Conservation (phyloP, 345 rosid genomes). For the Litchi chinensis region DNA sequence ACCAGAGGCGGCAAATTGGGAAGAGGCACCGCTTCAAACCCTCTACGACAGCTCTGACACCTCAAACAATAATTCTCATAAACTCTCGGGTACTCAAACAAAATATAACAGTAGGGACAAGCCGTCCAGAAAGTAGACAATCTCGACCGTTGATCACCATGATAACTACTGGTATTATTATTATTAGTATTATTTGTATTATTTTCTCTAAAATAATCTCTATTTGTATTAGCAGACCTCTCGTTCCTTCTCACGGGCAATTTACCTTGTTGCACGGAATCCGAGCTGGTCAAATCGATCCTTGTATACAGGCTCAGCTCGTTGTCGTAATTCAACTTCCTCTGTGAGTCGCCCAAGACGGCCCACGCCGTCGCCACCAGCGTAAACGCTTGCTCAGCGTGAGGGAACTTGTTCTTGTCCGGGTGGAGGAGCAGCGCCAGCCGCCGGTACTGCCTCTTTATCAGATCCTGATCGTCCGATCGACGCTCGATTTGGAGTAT, state of each 20-base stretch:
- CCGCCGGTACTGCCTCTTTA: slow-evolving; percentile 81
- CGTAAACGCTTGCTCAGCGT: slow-evolving; percentile 79
- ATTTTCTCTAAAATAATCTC: not conserved
- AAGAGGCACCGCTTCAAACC: slow-evolving; percentile 70
- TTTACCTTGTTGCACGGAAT: slow-evolving; percentile 24
- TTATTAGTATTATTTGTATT: not conserved
- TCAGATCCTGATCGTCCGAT: slow-evolving; percentile 57
- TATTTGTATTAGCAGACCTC: slow-evolving; percentile 11
- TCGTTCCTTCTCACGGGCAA: slow-evolving; percentile 49
- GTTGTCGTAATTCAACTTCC: slow-evolving; percentile 61
- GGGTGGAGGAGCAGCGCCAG: slow-evolving; percentile 90
- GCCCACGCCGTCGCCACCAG: slow-evolving; percentile 88
- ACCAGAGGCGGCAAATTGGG: slow-evolving; percentile 68
- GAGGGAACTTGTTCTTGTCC: slow-evolving; percentile 74
- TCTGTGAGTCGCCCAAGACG: slow-evolving; percentile 57
- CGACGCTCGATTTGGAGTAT: slow-evolving; percentile 67
- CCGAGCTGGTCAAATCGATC: slow-evolving; percentile 53
- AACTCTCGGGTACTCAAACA: slow-evolving; percentile 77
- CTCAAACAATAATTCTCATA: slow-evolving; percentile 80
- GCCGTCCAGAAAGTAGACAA: slow-evolving; percentile 82
- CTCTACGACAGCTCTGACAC: slow-evolving; percentile 72
- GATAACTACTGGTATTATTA: not conserved
- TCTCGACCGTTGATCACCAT: slow-evolving; percentile 29
- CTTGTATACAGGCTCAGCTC: slow-evolving; percentile 54
- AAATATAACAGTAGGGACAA: slow-evolving; percentile 80